Evolutionary conservation across 306 rosid species (phyloP), one percentile per base, ranked within the genome.

Genomic region (Ochetophila trinervis): DNA sequence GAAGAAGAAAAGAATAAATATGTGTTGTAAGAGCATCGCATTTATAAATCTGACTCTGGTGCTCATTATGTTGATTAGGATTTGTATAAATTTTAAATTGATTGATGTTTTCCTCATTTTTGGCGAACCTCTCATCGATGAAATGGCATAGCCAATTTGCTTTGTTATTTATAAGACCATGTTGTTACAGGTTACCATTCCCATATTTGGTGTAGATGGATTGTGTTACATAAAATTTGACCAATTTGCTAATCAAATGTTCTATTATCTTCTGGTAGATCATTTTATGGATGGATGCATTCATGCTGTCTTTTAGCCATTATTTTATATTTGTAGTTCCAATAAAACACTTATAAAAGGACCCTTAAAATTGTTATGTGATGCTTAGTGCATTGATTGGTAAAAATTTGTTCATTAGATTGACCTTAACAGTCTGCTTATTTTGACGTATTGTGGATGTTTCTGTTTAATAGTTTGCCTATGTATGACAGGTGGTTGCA

Each of bases 401-500:
- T 47, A 17, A 8, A 13, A 6, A 47, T 8, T 47, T 47, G 0
- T 69, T 22, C 15, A 54, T 56, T 61, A 45, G 48, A 65, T 66
- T 69, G 59, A 0, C 51, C 13, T 47, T 3, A 11, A 11, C 15
- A 36, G 22, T 40, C 20, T 64, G 8, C 53, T 47, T 71, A 36
- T 48, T 66, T 69, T 49, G 21, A 37, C 48, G 11, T 35, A 37
- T 22, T 22, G 16, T 35, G 57, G 30, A 45, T 63, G 36, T 56
- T 10, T 10, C 21, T 14, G 8, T 51, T 54, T 34, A 35, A 9
- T 60, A 36, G 5, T 18, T 66, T 67, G 24, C 6, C 53, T 24
- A 40, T 55, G 34, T 63, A 56, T 63, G 30, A 78, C 88, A 93
- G 99, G 90, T 94, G 73, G 23, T 94, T 67, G 97, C 95, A 15